Conservation (phyloP, 2,329 filamentous ascomycete genomes). For the Pseudogymnoascus sp. region DNA sequence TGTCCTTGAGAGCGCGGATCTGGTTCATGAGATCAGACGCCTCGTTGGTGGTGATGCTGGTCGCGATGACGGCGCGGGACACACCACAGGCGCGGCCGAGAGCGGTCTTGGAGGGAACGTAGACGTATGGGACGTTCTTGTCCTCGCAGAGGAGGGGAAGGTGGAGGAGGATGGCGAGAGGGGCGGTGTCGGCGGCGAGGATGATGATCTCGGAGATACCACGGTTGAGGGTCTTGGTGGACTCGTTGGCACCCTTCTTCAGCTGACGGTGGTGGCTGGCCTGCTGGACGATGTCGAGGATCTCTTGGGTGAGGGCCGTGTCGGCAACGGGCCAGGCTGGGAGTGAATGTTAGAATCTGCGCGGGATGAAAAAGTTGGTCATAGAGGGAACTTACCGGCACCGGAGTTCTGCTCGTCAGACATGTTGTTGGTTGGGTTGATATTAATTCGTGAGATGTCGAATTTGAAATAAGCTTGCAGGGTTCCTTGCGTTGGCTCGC, state of each 20-base stretch:
- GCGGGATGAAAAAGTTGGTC: not conserved
- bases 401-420: conserved; percentile 29
- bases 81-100: conserved; percentile 88
- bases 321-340: conserved; percentile 66
- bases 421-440: conserved; percentile 20
- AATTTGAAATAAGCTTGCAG: conserved; percentile 29
- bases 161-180: conserved; percentile 81
- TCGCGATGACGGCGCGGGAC: conserved; percentile 76
- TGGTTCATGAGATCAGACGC: conserved; percentile 77
- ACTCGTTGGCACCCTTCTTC: conserved; percentile 84
- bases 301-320: conserved; percentile 66
- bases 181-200: conserved; percentile 79
- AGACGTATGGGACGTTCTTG: conserved; percentile 67
- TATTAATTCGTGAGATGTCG: not conserved
- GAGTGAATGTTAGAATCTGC: conserved; percentile 7
- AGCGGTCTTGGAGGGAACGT: conserved; percentile 70
- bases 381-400: conserved; percentile 20
- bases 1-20: conserved; percentile 84
- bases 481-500: conserved; percentile 57
- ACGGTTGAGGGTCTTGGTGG: conserved; percentile 83
- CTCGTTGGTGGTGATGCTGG: conserved; percentile 86
- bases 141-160: conserved; percentile 82
- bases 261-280: conserved; percentile 57
- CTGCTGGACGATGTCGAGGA: conserved; percentile 69
- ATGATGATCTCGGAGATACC: conserved; percentile 86